A percentile compares a stretch with the other conserved stretches of the same genome.
Evolutionary conservation across 164 flowering plant species (phyloP).

Genomic region (Warburgia ugandensis): DNA sequence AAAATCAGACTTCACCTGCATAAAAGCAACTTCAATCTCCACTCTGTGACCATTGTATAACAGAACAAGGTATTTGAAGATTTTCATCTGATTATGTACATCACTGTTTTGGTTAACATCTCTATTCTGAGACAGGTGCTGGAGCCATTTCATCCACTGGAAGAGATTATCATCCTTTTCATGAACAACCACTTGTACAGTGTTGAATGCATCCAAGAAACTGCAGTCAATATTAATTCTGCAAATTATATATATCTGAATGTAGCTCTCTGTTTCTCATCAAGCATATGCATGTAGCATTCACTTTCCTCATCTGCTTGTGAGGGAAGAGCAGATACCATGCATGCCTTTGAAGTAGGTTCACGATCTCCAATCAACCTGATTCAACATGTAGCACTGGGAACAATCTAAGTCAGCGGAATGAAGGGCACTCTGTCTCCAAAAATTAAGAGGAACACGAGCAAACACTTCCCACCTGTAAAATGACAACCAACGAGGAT

Average conservation of each 20-base stretch:
- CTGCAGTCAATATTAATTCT: constrained; percentile 25
- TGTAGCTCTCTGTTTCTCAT: constrained; percentile 24
- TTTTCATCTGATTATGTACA: constrained; percentile 17
- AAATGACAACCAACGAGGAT: constrained; percentile 1
- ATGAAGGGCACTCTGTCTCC: constrained; percentile 26
- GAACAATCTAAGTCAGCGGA: constrained; percentile 5
- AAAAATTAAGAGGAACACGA: constrained; percentile 52
- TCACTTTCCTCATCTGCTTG: constrained; percentile 13
- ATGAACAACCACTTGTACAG: constrained; percentile 24
- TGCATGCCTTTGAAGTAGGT: constrained; percentile 56
- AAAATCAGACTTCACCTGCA: constrained; percentile 35
- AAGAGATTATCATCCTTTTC: constrained; percentile 39
- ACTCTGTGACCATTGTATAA: constrained; percentile 17
- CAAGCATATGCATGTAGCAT: constrained; percentile 12
- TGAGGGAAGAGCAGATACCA: constrained; percentile 41
- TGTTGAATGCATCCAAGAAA: constrained; percentile 30
- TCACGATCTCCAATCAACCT: constrained; percentile 39
- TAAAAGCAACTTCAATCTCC: constrained; percentile 32
- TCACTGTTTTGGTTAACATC: constrained; percentile 11
- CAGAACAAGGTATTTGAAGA: constrained; percentile 10
- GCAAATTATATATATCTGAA: constrained; percentile 35
- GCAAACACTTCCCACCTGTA: constrained; percentile 75
- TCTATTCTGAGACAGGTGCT: constrained; percentile 22
- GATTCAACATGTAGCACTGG: constrained; percentile 48
- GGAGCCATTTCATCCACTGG: constrained; percentile 45